phyloP scores from a whole-genome alignment of 2,329 filamentous ascomycete species.

The Seiridium cupressi region DNA sequence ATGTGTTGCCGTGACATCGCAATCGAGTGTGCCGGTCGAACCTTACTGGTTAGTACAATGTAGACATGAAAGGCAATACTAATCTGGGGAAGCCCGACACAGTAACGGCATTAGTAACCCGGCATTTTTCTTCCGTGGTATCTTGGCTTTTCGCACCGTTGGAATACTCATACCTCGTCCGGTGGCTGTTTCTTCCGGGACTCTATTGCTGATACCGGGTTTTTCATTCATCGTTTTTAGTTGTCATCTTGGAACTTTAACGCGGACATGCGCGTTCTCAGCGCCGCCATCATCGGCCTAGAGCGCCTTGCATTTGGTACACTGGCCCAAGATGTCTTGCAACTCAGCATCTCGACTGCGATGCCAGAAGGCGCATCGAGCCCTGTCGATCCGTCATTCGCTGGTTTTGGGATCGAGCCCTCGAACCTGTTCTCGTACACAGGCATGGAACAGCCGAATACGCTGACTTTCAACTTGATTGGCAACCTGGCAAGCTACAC shows the following conservation, averaged over 20 bases:
- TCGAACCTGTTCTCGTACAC: conserved; percentile 52
- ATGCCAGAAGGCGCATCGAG: conserved; percentile 12
- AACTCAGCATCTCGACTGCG: conserved; percentile 9
- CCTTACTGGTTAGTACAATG: too few species aligned
- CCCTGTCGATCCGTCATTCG: conserved; percentile 39
- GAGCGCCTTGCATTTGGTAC: neutral
- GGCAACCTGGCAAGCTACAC: conserved; percentile 47
- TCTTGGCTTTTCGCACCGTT: too few species aligned
- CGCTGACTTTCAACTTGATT: conserved; percentile 43
- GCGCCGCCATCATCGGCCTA: neutral
- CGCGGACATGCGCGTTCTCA: neutral
- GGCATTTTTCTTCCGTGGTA: too few species aligned
- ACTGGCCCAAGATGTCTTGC: conserved; percentile 22
- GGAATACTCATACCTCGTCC: too few species aligned
- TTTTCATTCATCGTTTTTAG: too few species aligned
- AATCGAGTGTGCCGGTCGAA: too few species aligned
- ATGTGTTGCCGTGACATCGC: too few species aligned
- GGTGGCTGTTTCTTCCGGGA: too few species aligned
- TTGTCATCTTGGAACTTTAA: neutral
- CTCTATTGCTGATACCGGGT: too few species aligned
- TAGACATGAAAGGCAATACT: too few species aligned
- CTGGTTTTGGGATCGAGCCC: conserved; percentile 50
- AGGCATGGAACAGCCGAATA: conserved; percentile 37
- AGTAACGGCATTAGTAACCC: too few species aligned
- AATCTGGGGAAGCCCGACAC: too few species aligned